These are phyloP conservation scores for Aspergillus coremiiformis DNA, from an alignment of 495 filamentous ascomycete genomes.

Conservation along the genomic window DNA sequence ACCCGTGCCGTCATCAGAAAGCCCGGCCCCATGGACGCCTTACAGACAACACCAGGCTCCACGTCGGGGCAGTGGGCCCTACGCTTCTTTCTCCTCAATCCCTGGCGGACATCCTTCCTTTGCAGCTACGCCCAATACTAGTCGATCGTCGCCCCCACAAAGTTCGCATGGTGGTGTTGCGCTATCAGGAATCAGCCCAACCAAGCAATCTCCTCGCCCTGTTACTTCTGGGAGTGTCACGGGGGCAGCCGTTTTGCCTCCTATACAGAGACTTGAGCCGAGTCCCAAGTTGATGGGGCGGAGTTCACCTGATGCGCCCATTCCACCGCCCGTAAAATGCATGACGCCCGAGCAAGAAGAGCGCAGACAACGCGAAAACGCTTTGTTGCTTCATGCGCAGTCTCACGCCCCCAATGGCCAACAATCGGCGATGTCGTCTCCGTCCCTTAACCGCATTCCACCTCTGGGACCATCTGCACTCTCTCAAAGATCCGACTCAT, in stretches of 20 bases:
- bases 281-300: slow-evolving; percentile 44
- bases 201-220: slow-evolving; percentile 57
- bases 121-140: slow-evolving; percentile 26
- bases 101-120: slow-evolving; percentile 19
- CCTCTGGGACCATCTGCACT: slow-evolving; percentile 27
- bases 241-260: slow-evolving; percentile 42
- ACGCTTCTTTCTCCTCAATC: slow-evolving; percentile 29
- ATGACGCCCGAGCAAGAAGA: slow-evolving; percentile 45
- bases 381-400: slow-evolving; percentile 22
- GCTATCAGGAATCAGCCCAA: slow-evolving; percentile 64
- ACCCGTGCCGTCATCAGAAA: slow-evolving; percentile 22
- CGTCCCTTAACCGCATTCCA: slow-evolving; percentile 34
- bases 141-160: slow-evolving; percentile 38
- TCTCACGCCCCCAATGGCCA: slow-evolving; percentile 22
- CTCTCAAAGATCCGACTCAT: slow-evolving; percentile 20
- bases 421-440: slow-evolving; percentile 26
- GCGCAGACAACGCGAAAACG: slow-evolving; percentile 37
- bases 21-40: slow-evolving; percentile 28
- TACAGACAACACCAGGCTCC: slow-evolving; percentile 30
- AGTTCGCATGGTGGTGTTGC: slow-evolving; percentile 48
- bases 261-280: slow-evolving; percentile 42
- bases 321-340: slow-evolving; percentile 39
- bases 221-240: slow-evolving; percentile 40
- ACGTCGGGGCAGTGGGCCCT: slow-evolving; percentile 24
- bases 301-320: slow-evolving; percentile 41